phyloP scores from a whole-genome alignment of 441 rosid genomes.

The Syzygium malaccense region DNA sequence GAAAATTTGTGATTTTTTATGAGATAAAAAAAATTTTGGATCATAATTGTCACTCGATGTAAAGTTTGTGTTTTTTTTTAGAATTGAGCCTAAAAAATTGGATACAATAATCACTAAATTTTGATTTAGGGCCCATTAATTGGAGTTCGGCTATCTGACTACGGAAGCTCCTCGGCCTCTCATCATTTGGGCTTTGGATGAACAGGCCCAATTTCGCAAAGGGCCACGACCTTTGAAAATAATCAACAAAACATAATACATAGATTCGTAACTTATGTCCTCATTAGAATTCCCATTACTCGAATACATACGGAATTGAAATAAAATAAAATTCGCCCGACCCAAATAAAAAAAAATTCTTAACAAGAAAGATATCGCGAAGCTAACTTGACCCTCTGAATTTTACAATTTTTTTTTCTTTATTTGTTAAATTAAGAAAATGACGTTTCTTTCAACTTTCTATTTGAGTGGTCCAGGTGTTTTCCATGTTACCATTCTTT shows the following conservation, averaged over 20 bases:
- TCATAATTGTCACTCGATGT: too few relatives aligned
- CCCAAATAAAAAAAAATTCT: not conserved
- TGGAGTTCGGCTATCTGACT: not conserved
- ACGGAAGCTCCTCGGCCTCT: not conserved
- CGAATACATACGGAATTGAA: not conserved
- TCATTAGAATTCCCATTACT: not conserved
- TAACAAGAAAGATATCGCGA: too few relatives aligned
- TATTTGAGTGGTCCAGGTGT: accelerated
- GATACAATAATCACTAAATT: not conserved
- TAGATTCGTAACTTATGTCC: not conserved
- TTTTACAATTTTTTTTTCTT: too few relatives aligned
- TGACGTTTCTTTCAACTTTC: not conserved
- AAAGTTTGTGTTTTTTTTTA: too few relatives aligned
- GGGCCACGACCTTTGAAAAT: not conserved
- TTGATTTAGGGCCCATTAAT: not conserved
- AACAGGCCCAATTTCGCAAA: not conserved
- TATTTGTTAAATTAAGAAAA: too few relatives aligned
- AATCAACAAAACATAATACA: not conserved
- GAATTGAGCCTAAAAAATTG: not conserved
- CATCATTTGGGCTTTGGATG: not conserved
- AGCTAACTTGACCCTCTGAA: not conserved
- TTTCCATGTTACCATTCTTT: not conserved
- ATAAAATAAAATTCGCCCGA: not conserved
- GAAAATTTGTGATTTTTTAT: too few relatives aligned
- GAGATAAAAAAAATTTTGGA: too few relatives aligned